phyloP scores from a whole-genome alignment of 768 basidiomycete genomes.

The Tylopilus balloui region DNA sequence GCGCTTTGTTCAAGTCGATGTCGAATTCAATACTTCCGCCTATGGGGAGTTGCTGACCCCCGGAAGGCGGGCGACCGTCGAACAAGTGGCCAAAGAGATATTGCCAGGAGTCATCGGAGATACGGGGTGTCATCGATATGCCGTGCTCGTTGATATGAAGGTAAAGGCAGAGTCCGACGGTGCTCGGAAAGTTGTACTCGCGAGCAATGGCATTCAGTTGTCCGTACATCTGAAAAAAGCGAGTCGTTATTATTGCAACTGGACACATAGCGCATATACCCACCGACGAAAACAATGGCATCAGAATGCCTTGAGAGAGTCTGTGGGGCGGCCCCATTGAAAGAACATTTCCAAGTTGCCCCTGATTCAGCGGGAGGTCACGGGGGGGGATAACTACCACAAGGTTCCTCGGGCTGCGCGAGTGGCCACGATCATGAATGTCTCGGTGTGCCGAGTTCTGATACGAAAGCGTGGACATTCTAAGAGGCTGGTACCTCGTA shows the following conservation, averaged over 20 bases:
- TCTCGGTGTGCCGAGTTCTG: conserved; percentile 46
- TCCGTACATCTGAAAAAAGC: conserved; percentile 54
- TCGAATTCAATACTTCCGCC: conserved; percentile 84
- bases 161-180: conserved; percentile 73
- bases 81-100: conserved; percentile 63
- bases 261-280: conserved; percentile 3
- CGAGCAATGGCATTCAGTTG: conserved; percentile 76
- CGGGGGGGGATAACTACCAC: conserved; percentile 65
- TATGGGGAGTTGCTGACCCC: conserved; percentile 49
- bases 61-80: conserved; percentile 35
- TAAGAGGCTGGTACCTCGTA: conserved; percentile 34
- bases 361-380: conserved; percentile 54
- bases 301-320: conserved; percentile 62
- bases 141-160: conserved; percentile 59
- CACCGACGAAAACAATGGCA: conserved; percentile 75
- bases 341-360: conserved; percentile 53
- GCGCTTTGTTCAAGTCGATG: conserved; percentile 68
- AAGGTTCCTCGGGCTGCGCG: conserved; percentile 46
- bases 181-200: conserved; percentile 79
- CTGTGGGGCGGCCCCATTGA: conserved; percentile 56
- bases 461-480: conserved; percentile 52
- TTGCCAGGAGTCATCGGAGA: conserved; percentile 77
- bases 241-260: not conserved
- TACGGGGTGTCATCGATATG: conserved; percentile 55
- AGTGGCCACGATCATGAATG: conserved; percentile 36